Percentiles rank a stretch among this genome's conserved stretches.
These are phyloP conservation scores for Heterococcus sp. DNA, from an alignment of 108 stramenopile species.

Conservation along the genomic window DNA sequence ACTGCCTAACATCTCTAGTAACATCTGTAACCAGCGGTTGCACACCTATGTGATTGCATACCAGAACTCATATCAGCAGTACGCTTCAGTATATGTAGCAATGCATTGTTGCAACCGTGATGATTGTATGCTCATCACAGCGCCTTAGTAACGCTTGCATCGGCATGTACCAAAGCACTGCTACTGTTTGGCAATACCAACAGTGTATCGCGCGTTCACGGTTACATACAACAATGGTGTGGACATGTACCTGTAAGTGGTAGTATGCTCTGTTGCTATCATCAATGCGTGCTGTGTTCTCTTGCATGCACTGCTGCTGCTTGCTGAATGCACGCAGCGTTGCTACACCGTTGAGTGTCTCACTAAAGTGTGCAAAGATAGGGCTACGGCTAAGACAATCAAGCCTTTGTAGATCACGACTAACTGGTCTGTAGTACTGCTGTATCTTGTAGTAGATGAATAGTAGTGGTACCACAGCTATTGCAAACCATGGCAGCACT, in stretches of 20 bases:
- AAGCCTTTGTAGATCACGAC: constrained; percentile 55
- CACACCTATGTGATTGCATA: constrained; percentile 64
- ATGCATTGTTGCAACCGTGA: constrained; percentile 78
- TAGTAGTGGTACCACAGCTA: constrained; percentile 22
- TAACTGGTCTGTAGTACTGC: constrained; percentile 48
- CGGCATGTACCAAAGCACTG: neutral
- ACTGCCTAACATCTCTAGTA: constrained; percentile 80
- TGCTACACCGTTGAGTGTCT: constrained; percentile 74
- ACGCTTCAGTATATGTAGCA: constrained; percentile 43
- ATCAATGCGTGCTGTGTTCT: constrained; percentile 22
- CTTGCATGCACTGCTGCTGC: constrained; percentile 72
- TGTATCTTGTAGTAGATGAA: constrained; percentile 13
- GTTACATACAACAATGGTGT: no score
- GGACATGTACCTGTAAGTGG: constrained; percentile 50
- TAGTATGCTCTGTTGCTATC: constrained; percentile 62
- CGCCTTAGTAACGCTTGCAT: neutral
- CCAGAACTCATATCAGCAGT: constrained; percentile 34
- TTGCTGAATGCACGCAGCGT: constrained; percentile 84
- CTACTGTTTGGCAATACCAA: no score
- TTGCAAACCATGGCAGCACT: constrained; percentile 42
- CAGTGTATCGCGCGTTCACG: no score
- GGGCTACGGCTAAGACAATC: constrained; percentile 48
- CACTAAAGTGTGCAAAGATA: constrained; percentile 53
- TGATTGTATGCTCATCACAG: constrained; percentile 59
- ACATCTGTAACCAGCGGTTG: constrained; percentile 84